A percentile compares a stretch with the other conserved stretches of the same genome.
These are phyloP conservation scores for Schizosaccharomyces cryophilus DNA, from an alignment of 805 yeast genomes.

Conservation along the genomic window DNA sequence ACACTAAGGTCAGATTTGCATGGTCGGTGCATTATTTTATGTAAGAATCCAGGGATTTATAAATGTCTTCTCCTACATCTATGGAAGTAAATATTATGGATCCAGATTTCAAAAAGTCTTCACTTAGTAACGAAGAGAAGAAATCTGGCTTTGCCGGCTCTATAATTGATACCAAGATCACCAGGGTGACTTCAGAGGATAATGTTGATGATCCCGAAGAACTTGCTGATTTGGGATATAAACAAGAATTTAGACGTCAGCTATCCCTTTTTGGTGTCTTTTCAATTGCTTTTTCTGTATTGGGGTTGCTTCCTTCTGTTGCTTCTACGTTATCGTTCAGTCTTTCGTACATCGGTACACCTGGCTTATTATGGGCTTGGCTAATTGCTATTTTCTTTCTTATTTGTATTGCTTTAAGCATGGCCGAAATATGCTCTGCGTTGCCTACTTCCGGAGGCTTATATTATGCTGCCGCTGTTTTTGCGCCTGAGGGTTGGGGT, in stretches of 20 bases:
- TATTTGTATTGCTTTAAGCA: conserved; percentile 30
- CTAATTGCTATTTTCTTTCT: conserved; percentile 29
- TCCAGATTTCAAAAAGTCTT: no score
- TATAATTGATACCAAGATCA: no score
- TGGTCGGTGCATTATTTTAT: no score
- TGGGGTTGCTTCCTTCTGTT: conserved; percentile 40
- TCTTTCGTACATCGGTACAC: conserved; percentile 27
- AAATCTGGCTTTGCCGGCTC: no score
- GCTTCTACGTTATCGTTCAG: conserved; percentile 35
- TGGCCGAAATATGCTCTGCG: conserved; percentile 40
- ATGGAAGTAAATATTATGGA: no score
- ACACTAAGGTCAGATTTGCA: no score
- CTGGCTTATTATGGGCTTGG: conserved; percentile 39
- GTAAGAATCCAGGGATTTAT: no score
- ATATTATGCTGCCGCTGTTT: conserved; percentile 36
- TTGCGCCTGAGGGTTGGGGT: conserved; percentile 31
- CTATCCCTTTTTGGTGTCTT: conserved; percentile 40
- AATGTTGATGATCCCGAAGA: background rate
- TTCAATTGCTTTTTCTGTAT: conserved; percentile 40
- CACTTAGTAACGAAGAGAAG: no score
- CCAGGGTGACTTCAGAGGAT: background rate
- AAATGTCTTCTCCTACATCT: no score
- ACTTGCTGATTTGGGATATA: conserved; percentile 34
- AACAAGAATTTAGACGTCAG: conserved; percentile 37
- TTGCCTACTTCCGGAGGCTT: conserved; percentile 46